Evolutionary conservation across 768 basidiomycete genomes (phyloP).

Genomic region (Hericium alpestre): DNA sequence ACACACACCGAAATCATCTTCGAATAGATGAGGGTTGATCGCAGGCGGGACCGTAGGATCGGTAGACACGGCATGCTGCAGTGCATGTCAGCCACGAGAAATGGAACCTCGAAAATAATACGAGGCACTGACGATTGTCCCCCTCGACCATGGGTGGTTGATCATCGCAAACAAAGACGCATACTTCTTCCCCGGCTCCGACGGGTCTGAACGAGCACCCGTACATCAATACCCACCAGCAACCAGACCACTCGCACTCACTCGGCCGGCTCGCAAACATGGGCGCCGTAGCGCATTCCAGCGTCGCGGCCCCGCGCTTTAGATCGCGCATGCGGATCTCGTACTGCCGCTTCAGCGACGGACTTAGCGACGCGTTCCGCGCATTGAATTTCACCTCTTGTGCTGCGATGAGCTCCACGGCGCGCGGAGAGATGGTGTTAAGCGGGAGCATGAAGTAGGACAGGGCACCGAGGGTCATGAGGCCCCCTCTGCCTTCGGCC

Average conservation of each 20-base stretch:
- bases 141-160: conserved; percentile 39
- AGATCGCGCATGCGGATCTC: conserved; percentile 27
- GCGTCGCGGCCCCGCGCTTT: conserved; percentile 17
- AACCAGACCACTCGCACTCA: conserved; percentile 5
- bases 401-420: conserved; percentile 15
- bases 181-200: conserved; percentile 32
- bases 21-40: conserved; percentile 24
- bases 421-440: conserved; percentile 12
- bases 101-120: background rate
- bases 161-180: conserved; percentile 25
- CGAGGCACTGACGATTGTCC: conserved; percentile 31
- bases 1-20: conserved; percentile 21
- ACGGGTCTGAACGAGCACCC: conserved; percentile 17
- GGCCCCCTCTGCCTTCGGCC: background rate
- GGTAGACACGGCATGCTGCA: conserved; percentile 21
- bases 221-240: background rate
- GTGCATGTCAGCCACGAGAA: background rate
- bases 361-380: conserved; percentile 15
- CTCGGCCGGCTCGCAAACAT: conserved; percentile 16
- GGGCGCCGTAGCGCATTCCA: conserved; percentile 24
- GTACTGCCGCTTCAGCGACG: conserved; percentile 30
- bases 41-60: conserved; percentile 20
- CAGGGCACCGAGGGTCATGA: background rate
- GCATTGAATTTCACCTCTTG: conserved; percentile 16
- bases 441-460: conserved; percentile 7